These are phyloP conservation scores for Monilinia fructicola DNA, from an alignment of 2,329 filamentous ascomycete species.

Conservation along the genomic window DNA sequence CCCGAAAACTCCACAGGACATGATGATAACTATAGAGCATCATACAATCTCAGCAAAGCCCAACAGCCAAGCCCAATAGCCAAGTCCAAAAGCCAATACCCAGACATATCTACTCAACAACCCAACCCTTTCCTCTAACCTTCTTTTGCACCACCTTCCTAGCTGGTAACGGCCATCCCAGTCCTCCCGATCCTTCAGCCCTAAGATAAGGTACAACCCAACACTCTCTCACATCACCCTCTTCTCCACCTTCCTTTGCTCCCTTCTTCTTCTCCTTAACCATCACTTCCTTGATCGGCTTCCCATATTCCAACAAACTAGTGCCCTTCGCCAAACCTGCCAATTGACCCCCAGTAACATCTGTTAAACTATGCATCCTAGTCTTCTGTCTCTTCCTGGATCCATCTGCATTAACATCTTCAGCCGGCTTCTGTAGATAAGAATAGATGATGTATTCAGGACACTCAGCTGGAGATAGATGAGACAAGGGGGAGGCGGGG, in stretches of 20 bases:
- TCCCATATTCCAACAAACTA: conserved; percentile 78
- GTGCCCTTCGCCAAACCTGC: conserved; percentile 80
- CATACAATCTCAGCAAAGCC: background rate
- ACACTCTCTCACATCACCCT: conserved; percentile 62
- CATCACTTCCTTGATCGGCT: conserved; percentile 82
- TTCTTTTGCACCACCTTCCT: conserved; percentile 80
- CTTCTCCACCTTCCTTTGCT: conserved; percentile 45
- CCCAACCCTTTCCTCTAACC: conserved; percentile 71
- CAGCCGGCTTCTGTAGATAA: conserved; percentile 66
- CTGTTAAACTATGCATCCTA: conserved; percentile 83
- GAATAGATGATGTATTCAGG: conserved; percentile 87
- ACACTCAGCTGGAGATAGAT: conserved; percentile 67
- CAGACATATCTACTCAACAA: conserved; percentile 42
- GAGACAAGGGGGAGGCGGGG: conserved; percentile 76
- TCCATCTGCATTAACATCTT: conserved; percentile 48
- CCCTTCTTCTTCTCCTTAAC: conserved; percentile 1
- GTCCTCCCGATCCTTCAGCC: conserved; percentile 63
- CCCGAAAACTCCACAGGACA: background rate
- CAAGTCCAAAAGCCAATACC: background rate
- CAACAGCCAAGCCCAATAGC: background rate
- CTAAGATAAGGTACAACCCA: conserved; percentile 79
- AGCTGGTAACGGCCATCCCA: conserved; percentile 84
- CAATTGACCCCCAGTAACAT: conserved; percentile 73
- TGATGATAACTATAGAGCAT: background rate
- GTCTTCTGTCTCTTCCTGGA: conserved; percentile 65